phyloP scores from a whole-genome alignment of 140 eudicot genomes.

The Flaveria floridana region DNA sequence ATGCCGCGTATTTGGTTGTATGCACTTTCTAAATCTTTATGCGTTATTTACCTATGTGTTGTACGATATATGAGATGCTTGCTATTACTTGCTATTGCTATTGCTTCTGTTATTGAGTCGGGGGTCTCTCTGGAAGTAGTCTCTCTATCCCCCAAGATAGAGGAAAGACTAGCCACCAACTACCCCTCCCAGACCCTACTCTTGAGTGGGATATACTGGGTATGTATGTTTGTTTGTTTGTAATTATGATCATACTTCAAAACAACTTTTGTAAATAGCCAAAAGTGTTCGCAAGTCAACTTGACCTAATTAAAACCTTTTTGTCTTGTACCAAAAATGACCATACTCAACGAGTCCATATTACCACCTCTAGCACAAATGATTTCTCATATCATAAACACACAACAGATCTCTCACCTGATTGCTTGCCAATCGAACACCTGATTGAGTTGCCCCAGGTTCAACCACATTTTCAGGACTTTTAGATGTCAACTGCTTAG shows the following conservation, averaged over 20 bases:
- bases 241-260: background rate
- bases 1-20: too few species aligned
- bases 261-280: background rate
- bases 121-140: too few species aligned
- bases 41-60: too few species aligned
- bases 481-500: constrained; percentile 7
- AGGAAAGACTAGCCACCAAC: too few species aligned
- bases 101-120: too few species aligned
- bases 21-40: too few species aligned
- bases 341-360: background rate
- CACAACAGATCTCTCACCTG: constrained; percentile 18
- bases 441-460: background rate
- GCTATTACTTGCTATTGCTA: too few species aligned
- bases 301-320: background rate
- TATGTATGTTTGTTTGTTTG: too few species aligned
- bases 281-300: background rate
- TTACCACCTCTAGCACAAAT: background rate
- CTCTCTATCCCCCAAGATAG: too few species aligned
- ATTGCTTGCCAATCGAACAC: constrained; percentile 14
- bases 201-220: too few species aligned
- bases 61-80: too few species aligned
- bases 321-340: background rate
- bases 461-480: background rate
- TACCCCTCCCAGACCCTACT: too few species aligned
- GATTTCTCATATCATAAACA: background rate